Percentiles rank a stretch among this genome's conserved stretches.
Conservation (phyloP, 2,329 filamentous ascomycete genomes). For the Dissoconium aciculare region DNA sequence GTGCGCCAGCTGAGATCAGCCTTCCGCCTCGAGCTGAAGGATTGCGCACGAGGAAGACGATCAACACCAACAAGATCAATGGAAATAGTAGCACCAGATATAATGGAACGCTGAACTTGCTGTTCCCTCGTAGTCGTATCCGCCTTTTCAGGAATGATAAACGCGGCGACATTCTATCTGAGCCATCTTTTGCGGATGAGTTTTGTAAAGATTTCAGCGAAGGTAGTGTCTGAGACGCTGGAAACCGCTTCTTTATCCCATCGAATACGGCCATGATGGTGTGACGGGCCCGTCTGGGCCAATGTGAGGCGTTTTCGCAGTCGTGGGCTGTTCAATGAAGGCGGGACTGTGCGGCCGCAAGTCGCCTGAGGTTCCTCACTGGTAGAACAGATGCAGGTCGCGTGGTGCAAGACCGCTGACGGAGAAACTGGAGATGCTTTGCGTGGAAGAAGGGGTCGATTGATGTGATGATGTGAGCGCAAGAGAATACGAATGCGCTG, state of each 20-base stretch:
- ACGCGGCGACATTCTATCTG: conserved; percentile 33
- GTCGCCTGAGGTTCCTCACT: too few species aligned
- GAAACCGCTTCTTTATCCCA: conserved; percentile 32
- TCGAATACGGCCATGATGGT: conserved; percentile 30
- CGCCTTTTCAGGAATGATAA: conserved; percentile 75
- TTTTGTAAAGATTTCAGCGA: conserved; percentile 29
- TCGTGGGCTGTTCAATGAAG: too few species aligned
- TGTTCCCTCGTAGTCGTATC: conserved; percentile 80
- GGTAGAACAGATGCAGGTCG: too few species aligned
- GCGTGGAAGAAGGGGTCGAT: too few species aligned
- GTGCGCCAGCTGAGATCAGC: conserved; percentile 73
- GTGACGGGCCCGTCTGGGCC: conserved; percentile 11
- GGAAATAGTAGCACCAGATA: conserved; percentile 89
- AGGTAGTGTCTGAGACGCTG: conserved; percentile 29
- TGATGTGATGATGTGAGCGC: too few species aligned
- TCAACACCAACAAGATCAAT: conserved; percentile 76
- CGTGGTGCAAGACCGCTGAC: too few species aligned
- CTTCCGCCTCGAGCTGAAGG: conserved; percentile 69
- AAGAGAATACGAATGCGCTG: too few species aligned
- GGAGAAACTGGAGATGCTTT: too few species aligned
- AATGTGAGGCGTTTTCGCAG: conserved; percentile 8
- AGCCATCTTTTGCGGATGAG: conserved; percentile 24
- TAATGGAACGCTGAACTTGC: conserved; percentile 78
- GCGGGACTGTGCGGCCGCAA: too few species aligned
- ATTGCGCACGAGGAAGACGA: conserved; percentile 78